Conservation (phyloP, 2,329 filamentous ascomycete genomes). For the Fonsecaea pugnacius region DNA sequence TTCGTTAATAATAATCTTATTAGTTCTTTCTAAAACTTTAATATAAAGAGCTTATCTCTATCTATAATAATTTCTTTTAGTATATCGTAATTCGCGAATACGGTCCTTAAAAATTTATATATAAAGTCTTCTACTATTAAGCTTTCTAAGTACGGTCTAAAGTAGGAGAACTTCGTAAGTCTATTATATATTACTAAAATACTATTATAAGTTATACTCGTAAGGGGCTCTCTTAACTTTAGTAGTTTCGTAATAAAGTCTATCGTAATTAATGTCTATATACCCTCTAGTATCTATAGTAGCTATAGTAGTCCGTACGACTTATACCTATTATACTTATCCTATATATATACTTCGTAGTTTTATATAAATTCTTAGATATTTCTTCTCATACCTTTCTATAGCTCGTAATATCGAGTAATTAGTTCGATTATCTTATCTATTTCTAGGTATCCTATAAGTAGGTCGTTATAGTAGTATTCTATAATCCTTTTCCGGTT, state of each 20-base stretch:
- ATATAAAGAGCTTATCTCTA: conserved; percentile 1
- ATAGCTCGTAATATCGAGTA: conserved; percentile 19
- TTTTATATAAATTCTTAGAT: conserved; percentile 25
- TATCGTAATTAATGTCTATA: neutral
- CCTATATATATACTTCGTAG: conserved; percentile 18
- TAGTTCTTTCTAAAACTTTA: conserved; percentile 5
- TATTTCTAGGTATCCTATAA: conserved; percentile 18
- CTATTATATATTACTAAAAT: conserved; percentile 2
- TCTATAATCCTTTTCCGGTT: conserved; percentile 14
- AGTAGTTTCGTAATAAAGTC: conserved; percentile 17
- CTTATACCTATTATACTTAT: conserved; percentile 27
- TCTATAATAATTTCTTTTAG: neutral
- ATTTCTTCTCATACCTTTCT: conserved; percentile 20
- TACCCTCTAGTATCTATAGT: conserved; percentile 7
- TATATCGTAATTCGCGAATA: neutral
- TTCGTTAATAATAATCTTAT: conserved; percentile 12
- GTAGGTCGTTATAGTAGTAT: conserved; percentile 20
- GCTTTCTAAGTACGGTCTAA: conserved; percentile 2
- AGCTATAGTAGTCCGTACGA: conserved; percentile 13
- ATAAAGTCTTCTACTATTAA: neutral
- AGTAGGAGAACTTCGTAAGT: neutral
- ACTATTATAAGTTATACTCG: neutral
- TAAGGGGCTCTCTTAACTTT: conserved; percentile 15
- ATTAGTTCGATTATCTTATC: conserved; percentile 29
- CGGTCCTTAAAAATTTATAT: conserved; percentile 5